These are phyloP conservation scores for Fomitopsis palustris DNA, from an alignment of 1,284 basidiomycete species.

Conservation along the genomic window DNA sequence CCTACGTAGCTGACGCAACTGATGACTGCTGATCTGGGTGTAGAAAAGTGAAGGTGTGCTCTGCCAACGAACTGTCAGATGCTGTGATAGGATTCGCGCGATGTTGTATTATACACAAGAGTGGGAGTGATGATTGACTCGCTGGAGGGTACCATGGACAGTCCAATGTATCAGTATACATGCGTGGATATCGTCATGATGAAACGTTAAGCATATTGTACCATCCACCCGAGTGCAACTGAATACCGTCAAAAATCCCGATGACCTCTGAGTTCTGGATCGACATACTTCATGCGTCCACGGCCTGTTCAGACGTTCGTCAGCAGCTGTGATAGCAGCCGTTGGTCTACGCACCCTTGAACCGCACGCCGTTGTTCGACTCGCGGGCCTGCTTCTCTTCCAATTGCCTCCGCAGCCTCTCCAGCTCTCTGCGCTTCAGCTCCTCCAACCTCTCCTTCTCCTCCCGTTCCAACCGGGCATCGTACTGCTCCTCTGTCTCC, in stretches of 20 bases:
- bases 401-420: constrained; percentile 41
- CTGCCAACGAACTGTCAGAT: not conserved
- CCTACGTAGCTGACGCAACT: not conserved
- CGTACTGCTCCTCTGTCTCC: constrained; percentile 60
- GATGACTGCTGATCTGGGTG: not conserved
- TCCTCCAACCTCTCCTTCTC: constrained; percentile 58
- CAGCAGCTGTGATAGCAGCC: not conserved
- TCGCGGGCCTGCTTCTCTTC: constrained; percentile 32
- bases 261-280: constrained; percentile 45
- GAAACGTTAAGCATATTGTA: not conserved
- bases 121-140: not conserved
- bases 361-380: constrained; percentile 47
- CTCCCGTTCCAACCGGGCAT: constrained; percentile 66
- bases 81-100: not conserved
- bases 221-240: not conserved
- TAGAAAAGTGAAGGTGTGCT: not conserved
- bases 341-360: constrained; percentile 47
- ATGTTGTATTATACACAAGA: not conserved
- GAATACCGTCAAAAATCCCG: not conserved
- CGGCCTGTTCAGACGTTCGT: constrained; percentile 36
- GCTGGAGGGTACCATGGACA: no score
- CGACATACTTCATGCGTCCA: constrained; percentile 65
- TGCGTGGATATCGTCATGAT: no score
- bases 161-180: no score
- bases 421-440: constrained; percentile 44